These are phyloP conservation scores for Talaromyces sp. DNA, from an alignment of 2,329 filamentous ascomycete genomes.

Conservation along the genomic window DNA sequence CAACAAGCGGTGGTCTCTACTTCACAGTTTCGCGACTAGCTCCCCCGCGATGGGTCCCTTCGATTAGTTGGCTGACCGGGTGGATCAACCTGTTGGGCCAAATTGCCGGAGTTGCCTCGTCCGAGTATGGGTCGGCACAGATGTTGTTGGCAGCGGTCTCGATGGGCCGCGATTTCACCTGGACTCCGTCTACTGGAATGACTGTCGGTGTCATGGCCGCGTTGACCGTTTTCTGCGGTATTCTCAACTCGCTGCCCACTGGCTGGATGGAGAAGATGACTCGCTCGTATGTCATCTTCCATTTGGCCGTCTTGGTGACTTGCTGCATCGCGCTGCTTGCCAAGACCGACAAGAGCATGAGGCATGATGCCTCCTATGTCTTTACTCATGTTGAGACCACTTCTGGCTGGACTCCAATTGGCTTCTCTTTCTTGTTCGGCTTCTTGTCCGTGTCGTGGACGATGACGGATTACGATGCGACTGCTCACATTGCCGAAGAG, in stretches of 20 bases:
- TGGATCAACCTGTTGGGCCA: conserved; percentile 52
- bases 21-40: conserved; percentile 54
- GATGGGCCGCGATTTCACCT: conserved; percentile 31
- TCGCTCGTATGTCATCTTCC: conserved; percentile 54
- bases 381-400: conserved; percentile 50
- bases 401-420: conserved; percentile 51
- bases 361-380: conserved; percentile 49
- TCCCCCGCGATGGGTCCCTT: conserved; percentile 44
- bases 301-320: conserved; percentile 38
- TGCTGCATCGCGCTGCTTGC: conserved; percentile 50
- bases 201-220: conserved; percentile 53
- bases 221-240: conserved; percentile 47
- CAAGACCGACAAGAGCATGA: conserved; percentile 40
- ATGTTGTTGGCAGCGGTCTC: conserved; percentile 40
- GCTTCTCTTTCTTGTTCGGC: conserved; percentile 57
- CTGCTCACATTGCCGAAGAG: conserved; percentile 49
- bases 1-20: conserved; percentile 52
- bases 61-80: conserved; percentile 47
- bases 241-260: conserved; percentile 53
- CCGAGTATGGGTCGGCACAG: conserved; percentile 54
- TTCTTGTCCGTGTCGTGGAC: conserved; percentile 57
- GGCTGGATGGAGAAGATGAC: conserved; percentile 55
- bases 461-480: conserved; percentile 53
- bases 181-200: conserved; percentile 42
- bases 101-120: conserved; percentile 51